These are phyloP conservation scores for Botryotinia narcissicola DNA, from an alignment of 2,329 filamentous ascomycete species.

Conservation along the genomic window DNA sequence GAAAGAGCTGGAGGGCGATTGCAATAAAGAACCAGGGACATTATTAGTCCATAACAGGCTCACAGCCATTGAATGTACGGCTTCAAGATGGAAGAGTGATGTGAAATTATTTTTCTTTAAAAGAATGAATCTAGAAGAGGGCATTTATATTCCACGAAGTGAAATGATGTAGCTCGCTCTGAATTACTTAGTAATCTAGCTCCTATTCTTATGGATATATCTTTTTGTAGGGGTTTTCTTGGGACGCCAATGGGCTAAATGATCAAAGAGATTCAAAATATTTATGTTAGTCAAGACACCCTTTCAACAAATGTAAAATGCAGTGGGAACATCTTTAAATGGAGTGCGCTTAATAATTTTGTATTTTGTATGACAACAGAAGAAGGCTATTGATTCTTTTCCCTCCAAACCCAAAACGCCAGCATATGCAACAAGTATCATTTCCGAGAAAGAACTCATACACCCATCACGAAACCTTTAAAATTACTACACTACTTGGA, in stretches of 20 bases:
- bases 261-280: neutral
- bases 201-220: too few relatives aligned
- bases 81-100: neutral
- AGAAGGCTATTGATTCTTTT: slow-evolving; percentile 10
- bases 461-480: neutral
- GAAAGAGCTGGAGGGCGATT: neutral
- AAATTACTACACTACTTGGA: slow-evolving; percentile 9
- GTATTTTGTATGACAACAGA: slow-evolving; percentile 4
- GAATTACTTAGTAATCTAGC: neutral
- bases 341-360: neutral
- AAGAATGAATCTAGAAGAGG: neutral
- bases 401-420: slow-evolving; percentile 6
- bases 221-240: neutral
- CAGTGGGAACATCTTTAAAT: neutral
- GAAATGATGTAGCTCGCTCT: fast-evolving
- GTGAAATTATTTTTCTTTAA: neutral
- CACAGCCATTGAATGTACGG: neutral
- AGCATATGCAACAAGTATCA: slow-evolving; percentile 5
- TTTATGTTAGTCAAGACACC: neutral
- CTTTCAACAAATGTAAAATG: neutral
- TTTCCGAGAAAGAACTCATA: neutral
- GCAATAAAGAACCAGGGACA: neutral
- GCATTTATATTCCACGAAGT: too few relatives aligned
- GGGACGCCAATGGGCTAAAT: neutral
- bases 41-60: neutral